phyloP scores from a whole-genome alignment of 73 alveolate species.

The Blepharisma japonicum region DNA sequence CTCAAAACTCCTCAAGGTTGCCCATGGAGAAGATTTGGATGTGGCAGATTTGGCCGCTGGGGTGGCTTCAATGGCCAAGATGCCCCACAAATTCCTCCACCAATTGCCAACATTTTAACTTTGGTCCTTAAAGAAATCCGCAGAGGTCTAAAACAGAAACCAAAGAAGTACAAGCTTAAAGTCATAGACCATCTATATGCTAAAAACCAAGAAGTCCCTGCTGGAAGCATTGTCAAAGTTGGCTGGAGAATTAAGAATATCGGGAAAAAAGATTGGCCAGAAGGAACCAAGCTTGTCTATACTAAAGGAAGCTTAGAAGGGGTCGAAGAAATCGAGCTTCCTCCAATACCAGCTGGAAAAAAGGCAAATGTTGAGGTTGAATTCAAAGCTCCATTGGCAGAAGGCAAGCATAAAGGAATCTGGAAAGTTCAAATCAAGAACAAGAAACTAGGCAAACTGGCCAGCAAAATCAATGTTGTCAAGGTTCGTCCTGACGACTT shows the following conservation, averaged over 20 bases:
- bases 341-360: background rate
- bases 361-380: background rate
- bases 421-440: background rate
- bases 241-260: conserved; percentile 20
- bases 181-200: background rate
- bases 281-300: conserved; percentile 1
- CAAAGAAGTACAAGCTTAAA: conserved; percentile 7
- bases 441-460: background rate
- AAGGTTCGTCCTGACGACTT: background rate
- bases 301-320: conserved; percentile 14
- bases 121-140: background rate
- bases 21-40: background rate
- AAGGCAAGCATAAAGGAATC: conserved; percentile 24
- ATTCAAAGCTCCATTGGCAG: background rate
- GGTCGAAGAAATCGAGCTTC: background rate
- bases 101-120: background rate
- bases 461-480: background rate
- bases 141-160: background rate
- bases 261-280: conserved; percentile 33
- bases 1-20: background rate
- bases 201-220: background rate
- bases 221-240: conserved; percentile 14
- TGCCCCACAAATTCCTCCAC: no score
- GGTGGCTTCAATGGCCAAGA: background rate
- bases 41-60: background rate